Evolutionary conservation across 768 basidiomycete genomes (phyloP).

Genomic region (Tylopilus plumbeoviolaceoides): DNA sequence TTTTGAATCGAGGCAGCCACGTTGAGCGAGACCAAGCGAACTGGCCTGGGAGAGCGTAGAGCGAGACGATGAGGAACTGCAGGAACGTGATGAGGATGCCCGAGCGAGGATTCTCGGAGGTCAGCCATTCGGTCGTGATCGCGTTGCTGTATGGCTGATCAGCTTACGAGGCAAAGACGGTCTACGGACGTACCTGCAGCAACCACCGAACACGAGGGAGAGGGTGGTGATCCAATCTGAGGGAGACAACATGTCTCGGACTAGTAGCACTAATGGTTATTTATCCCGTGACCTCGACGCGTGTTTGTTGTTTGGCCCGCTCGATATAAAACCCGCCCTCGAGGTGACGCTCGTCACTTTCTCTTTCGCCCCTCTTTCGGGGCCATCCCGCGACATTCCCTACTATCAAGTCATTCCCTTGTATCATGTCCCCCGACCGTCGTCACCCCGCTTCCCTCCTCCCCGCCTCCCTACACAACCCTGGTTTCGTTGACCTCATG

Average conservation of each 20-base stretch:
- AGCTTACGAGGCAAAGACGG: not conserved
- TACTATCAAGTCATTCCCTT: slow-evolving; percentile 35
- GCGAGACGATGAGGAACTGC: slow-evolving; percentile 76
- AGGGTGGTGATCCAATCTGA: slow-evolving; percentile 60
- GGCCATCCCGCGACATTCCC: slow-evolving; percentile 22
- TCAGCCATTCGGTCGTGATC: slow-evolving; percentile 70
- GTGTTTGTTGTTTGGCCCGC: slow-evolving; percentile 18
- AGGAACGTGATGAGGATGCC: slow-evolving; percentile 85
- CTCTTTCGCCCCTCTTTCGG: slow-evolving; percentile 2
- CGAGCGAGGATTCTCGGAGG: slow-evolving; percentile 59
- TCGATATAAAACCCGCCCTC: slow-evolving; percentile 7
- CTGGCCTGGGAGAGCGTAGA: slow-evolving; percentile 69
- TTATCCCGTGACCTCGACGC: slow-evolving; percentile 31
- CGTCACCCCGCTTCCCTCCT: slow-evolving; percentile 81
- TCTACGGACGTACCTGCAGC: slow-evolving; percentile 56
- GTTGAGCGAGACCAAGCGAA: slow-evolving; percentile 28
- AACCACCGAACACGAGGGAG: slow-evolving; percentile 82
- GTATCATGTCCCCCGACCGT: slow-evolving; percentile 34
- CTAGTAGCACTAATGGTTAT: no score
- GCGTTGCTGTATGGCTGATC: slow-evolving; percentile 55
- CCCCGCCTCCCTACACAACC: slow-evolving; percentile 72
- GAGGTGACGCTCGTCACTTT: not conserved
- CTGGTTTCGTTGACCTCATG: slow-evolving; percentile 76
- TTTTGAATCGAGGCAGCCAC: slow-evolving; percentile 47
- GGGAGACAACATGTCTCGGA: slow-evolving; percentile 14